phyloP scores from a whole-genome alignment of 306 rosid genomes.

The Myrica gale region DNA sequence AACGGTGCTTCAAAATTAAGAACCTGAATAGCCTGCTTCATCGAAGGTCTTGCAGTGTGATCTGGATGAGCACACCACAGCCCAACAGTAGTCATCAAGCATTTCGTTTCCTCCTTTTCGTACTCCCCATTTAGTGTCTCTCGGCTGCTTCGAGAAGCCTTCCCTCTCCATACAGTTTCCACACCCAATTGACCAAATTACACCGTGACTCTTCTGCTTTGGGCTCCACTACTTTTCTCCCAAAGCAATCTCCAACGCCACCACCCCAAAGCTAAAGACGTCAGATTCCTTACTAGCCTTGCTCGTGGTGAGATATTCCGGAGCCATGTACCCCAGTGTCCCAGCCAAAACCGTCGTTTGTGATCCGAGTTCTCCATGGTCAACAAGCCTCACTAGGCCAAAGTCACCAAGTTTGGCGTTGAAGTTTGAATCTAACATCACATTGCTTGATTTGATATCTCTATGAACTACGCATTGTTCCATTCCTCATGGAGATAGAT shows the following conservation, averaged over 20 bases:
- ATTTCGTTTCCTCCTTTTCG: no score
- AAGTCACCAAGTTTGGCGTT: constrained; percentile 44
- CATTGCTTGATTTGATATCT: constrained; percentile 41
- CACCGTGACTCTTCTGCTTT: not conserved
- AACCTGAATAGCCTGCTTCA: constrained; percentile 31
- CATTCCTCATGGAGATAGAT: constrained; percentile 39
- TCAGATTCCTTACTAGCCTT: constrained; percentile 37
- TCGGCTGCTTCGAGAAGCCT: no score
- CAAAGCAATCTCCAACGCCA: constrained; percentile 47
- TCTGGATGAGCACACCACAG: constrained; percentile 45
- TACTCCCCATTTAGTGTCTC: no score
- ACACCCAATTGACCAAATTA: no score
- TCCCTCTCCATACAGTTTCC: no score
- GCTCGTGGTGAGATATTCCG: constrained; percentile 30
- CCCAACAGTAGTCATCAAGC: constrained; percentile 16
- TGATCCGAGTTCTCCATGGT: constrained; percentile 21
- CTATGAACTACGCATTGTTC: constrained; percentile 40
- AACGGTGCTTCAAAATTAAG: constrained; percentile 33
- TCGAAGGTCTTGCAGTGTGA: constrained; percentile 26
- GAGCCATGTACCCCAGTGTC: constrained; percentile 41
- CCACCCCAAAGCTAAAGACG: constrained; percentile 36
- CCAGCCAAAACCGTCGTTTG: constrained; percentile 24
- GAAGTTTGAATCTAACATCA: constrained; percentile 39
- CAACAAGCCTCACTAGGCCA: constrained; percentile 37
- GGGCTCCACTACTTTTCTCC: constrained; percentile 34